Percentiles rank a stretch among this genome's conserved stretches.
These are phyloP conservation scores for Rhynchospora breviuscula DNA, from an alignment of 176 grass and related monocot species.

Conservation along the genomic window DNA sequence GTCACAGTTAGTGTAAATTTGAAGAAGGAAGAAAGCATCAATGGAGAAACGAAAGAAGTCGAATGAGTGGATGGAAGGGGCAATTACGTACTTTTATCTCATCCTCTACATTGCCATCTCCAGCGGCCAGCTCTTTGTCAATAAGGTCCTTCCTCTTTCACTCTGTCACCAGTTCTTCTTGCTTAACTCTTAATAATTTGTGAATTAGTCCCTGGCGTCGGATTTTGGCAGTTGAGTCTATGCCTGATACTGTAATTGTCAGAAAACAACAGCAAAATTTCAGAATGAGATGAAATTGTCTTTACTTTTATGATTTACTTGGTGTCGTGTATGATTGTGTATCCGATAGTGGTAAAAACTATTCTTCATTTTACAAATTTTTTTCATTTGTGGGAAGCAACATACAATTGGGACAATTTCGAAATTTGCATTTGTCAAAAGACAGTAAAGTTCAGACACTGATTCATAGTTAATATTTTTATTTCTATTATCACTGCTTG, in stretches of 20 bases:
- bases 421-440: not conserved
- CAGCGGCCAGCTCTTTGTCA: constrained; percentile 99
- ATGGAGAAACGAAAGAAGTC: constrained; percentile 6
- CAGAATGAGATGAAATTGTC: not conserved
- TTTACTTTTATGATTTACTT: not conserved
- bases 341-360: not conserved
- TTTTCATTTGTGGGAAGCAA: not conserved
- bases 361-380: not conserved
- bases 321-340: not conserved
- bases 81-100: constrained; percentile 71
- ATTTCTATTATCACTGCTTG: not conserved
- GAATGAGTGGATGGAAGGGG: constrained; percentile 38
- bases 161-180: not conserved
- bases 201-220: not conserved
- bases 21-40: not conserved
- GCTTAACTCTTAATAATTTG: not conserved
- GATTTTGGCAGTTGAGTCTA: not conserved
- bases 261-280: not conserved
- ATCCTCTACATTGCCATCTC: constrained; percentile 93
- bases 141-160: constrained; percentile 42
- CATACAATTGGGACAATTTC: not conserved
- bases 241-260: not conserved
- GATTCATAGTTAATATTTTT: not conserved
- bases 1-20: not conserved
- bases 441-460: not conserved